These are phyloP conservation scores for Yamadazyma ubonensis DNA, from an alignment of 805 yeast genomes.

Conservation along the genomic window DNA sequence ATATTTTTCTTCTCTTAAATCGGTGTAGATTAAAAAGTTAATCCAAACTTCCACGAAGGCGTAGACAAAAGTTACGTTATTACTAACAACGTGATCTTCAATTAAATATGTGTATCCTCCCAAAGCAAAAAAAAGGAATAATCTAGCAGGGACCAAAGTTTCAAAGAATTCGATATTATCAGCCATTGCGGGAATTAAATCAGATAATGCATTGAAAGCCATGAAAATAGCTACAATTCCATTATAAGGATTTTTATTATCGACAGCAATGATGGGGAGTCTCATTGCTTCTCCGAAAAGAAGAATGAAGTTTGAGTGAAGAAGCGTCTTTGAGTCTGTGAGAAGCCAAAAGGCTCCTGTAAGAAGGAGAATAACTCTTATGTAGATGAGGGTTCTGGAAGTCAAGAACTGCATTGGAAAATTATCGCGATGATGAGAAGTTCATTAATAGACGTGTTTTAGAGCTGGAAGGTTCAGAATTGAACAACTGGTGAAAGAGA, in stretches of 20 bases:
- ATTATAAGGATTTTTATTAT: constrained; percentile 41
- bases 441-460: no score
- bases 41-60: constrained; percentile 69
- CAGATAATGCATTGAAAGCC: constrained; percentile 45
- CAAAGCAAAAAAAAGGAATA: constrained; percentile 48
- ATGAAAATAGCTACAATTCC: constrained; percentile 53
- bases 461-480: no score
- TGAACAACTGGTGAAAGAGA: no score
- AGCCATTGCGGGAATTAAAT: constrained; percentile 58
- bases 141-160: constrained; percentile 57
- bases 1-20: constrained; percentile 63
- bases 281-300: constrained; percentile 61
- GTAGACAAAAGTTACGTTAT: constrained; percentile 59
- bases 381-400: constrained; percentile 46
- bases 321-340: constrained; percentile 46
- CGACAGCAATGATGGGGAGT: constrained; percentile 33
- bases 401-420: constrained; percentile 50
- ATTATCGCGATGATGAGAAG: not conserved
- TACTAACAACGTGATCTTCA: constrained; percentile 49
- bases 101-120: constrained; percentile 51
- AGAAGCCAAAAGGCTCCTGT: constrained; percentile 45
- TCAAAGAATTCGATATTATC: constrained; percentile 54
- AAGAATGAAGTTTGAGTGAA: constrained; percentile 47
- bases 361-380: constrained; percentile 46
- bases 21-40: constrained; percentile 58